Conservation (phyloP, 2,329 filamentous ascomycete genomes). For the Penicillium janthinellum region DNA sequence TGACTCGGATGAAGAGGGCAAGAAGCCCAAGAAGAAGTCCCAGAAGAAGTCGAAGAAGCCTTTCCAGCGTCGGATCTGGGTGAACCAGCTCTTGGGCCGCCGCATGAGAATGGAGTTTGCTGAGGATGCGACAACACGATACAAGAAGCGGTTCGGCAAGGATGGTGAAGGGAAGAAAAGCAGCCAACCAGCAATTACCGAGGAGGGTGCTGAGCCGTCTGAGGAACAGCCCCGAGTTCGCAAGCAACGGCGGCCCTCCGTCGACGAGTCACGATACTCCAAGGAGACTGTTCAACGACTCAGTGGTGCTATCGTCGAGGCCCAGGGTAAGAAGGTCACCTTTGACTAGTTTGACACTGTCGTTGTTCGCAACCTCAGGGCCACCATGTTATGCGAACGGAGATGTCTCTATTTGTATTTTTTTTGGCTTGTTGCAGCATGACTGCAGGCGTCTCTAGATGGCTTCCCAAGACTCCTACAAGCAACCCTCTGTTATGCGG, state of each 20-base stretch:
- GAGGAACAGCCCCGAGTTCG: constrained; percentile 27
- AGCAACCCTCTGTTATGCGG: constrained; percentile 13
- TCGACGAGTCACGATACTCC: constrained; percentile 49
- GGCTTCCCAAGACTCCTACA: constrained; percentile 2
- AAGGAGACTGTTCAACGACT: constrained; percentile 62
- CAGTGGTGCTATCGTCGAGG: constrained; percentile 76
- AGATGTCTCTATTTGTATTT: neutral
- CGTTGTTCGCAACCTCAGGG: neutral
- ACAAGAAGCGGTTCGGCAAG: constrained; percentile 92
- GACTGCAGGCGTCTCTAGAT: constrained; percentile 4
- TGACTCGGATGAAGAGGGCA: constrained; percentile 26
- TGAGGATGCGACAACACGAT: constrained; percentile 83
- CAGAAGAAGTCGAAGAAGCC: constrained; percentile 40
- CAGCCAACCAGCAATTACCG: constrained; percentile 19
- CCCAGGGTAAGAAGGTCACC: constrained; percentile 76
- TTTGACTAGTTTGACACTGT: constrained; percentile 62
- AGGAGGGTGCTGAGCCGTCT: constrained; percentile 28
- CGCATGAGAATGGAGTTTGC: constrained; percentile 87
- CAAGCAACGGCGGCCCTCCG: constrained; percentile 30
- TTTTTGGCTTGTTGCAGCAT: constrained; percentile 3
- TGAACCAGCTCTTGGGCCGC: constrained; percentile 80
- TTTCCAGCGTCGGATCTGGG: constrained; percentile 67
- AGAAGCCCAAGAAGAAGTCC: constrained; percentile 27
- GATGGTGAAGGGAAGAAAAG: constrained; percentile 52
- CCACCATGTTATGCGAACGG: neutral